A percentile compares a stretch with the other conserved stretches of the same genome.
Evolutionary conservation across 2,329 filamentous ascomycete genomes (phyloP).

Genomic region (Canariomyces notabilis): DNA sequence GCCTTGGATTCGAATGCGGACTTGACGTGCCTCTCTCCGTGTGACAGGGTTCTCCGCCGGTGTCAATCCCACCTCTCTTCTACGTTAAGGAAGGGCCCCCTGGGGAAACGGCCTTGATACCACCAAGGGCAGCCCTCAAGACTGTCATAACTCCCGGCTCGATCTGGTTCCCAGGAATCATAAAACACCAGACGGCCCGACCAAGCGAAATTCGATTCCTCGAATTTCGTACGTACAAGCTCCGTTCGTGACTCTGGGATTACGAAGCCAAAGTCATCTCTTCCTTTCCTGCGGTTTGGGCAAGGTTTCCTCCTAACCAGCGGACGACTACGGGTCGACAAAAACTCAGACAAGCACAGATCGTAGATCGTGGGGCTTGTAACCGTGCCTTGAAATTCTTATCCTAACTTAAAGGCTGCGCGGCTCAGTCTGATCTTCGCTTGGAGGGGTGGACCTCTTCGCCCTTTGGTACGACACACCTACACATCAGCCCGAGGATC

Average conservation of each 20-base stretch:
- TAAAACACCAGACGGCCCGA: slow-evolving; percentile 37
- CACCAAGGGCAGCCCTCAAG: slow-evolving; percentile 35
- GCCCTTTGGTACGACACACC: slow-evolving; percentile 21
- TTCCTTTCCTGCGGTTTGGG: slow-evolving; percentile 19
- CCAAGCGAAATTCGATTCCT: slow-evolving; percentile 35
- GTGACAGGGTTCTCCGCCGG: slow-evolving; percentile 38
- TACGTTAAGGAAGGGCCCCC: slow-evolving; percentile 38
- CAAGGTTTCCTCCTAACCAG: slow-evolving; percentile 5
- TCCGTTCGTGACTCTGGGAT: slow-evolving; percentile 26
- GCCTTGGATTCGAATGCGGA: slow-evolving; percentile 39
- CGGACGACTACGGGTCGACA: slow-evolving; percentile 12
- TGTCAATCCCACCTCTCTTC: slow-evolving; percentile 46
- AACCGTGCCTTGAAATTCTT: slow-evolving; percentile 10
- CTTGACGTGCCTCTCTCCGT: slow-evolving; percentile 45
- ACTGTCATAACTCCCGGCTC: slow-evolving; percentile 39
- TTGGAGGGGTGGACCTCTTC: slow-evolving; percentile 23
- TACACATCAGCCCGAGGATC: slow-evolving; percentile 13
- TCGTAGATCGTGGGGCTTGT: slow-evolving; percentile 16
- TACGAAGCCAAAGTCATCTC: slow-evolving; percentile 21
- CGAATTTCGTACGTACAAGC: slow-evolving; percentile 38
- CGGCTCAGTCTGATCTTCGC: slow-evolving; percentile 27
- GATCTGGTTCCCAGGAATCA: slow-evolving; percentile 35
- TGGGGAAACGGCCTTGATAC: slow-evolving; percentile 36
- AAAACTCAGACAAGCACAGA: slow-evolving; percentile 9
- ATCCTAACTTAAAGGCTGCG: slow-evolving; percentile 11